Evolutionary conservation across 2,329 filamentous ascomycete species (phyloP).

Genomic region (Triangularia verruculosa): DNA sequence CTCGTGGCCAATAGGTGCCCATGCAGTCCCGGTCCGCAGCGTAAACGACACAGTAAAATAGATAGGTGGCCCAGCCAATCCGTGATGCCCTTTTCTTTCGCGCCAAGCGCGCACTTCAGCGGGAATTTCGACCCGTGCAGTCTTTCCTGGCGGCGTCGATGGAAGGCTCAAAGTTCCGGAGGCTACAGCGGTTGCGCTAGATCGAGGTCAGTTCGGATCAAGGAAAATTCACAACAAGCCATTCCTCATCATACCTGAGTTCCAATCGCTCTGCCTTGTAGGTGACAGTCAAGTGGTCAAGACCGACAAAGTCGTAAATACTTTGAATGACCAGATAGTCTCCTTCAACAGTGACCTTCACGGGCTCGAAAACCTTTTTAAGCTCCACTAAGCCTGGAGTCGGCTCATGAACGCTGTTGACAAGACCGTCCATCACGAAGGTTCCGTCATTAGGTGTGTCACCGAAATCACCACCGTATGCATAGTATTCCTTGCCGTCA

Average conservation of each 20-base stretch:
- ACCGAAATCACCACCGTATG: slow-evolving; percentile 61
- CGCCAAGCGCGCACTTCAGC: slow-evolving; percentile 20
- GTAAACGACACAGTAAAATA: slow-evolving; percentile 47
- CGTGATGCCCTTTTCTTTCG: slow-evolving; percentile 35
- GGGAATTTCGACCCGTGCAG: slow-evolving; percentile 35
- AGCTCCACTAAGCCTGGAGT: slow-evolving; percentile 55
- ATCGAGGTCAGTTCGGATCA: neutral
- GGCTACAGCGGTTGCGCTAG: slow-evolving; percentile 30
- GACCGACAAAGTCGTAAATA: slow-evolving; percentile 47
- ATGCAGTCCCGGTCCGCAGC: slow-evolving; percentile 43
- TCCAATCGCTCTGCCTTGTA: slow-evolving; percentile 45
- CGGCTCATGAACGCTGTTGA: slow-evolving; percentile 52
- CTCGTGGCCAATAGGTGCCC: slow-evolving; percentile 53
- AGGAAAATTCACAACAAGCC: neutral
- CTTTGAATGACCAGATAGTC: slow-evolving; percentile 44
- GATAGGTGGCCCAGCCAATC: slow-evolving; percentile 39
- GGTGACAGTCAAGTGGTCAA: slow-evolving; percentile 41
- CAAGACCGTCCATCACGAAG: slow-evolving; percentile 62
- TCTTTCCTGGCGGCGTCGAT: slow-evolving; percentile 38
- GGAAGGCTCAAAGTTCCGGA: slow-evolving; percentile 42
- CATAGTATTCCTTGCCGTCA: slow-evolving; percentile 48
- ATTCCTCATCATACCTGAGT: slow-evolving; percentile 36
- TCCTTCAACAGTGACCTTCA: slow-evolving; percentile 40
- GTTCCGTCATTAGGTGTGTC: slow-evolving; percentile 58
- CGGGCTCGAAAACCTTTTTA: slow-evolving; percentile 57